These are phyloP conservation scores for Cryptococcus sp. DNA, from an alignment of 1,284 basidiomycete genomes.

Conservation along the genomic window DNA sequence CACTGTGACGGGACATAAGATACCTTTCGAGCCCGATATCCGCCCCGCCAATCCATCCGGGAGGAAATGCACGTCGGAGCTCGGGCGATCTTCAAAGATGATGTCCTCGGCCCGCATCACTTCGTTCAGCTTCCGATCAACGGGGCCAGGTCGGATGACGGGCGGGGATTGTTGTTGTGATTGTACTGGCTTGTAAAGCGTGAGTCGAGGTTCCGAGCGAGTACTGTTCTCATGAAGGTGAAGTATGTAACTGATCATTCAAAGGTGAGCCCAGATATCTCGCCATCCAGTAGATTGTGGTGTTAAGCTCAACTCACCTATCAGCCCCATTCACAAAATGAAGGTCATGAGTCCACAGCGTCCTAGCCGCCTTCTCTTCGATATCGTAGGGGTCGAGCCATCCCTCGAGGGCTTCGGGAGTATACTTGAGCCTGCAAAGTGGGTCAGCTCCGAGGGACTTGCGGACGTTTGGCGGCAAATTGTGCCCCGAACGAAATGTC, in stretches of 20 bases:
- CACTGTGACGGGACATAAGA: background rate
- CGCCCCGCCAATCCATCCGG: background rate
- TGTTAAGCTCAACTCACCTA: constrained; percentile 1
- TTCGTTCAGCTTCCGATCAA: too few species aligned
- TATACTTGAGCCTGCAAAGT: constrained; percentile 25
- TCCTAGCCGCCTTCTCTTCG: background rate
- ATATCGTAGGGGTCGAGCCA: constrained; percentile 14
- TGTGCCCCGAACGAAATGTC: background rate
- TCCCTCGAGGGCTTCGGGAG: constrained; percentile 23
- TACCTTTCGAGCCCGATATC: background rate
- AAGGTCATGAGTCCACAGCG: constrained; percentile 9
- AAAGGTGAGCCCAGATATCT: too few species aligned
- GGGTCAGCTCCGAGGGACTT: background rate
- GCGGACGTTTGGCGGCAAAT: background rate
- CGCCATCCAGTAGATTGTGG: too few species aligned
- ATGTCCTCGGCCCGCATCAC: background rate
- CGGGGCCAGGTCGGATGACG: too few species aligned
- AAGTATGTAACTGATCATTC: too few species aligned
- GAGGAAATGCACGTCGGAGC: background rate
- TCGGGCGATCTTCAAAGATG: background rate
- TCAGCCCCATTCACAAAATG: background rate
- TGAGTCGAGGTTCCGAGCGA: too few species aligned
- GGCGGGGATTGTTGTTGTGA: too few species aligned
- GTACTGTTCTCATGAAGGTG: too few species aligned
- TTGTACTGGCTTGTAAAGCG: too few species aligned